Evolutionary conservation across 2,329 filamentous ascomycete genomes (phyloP), one percentile per base, ranked within the genome.

Genomic region (Exophiala viscosa): DNA sequence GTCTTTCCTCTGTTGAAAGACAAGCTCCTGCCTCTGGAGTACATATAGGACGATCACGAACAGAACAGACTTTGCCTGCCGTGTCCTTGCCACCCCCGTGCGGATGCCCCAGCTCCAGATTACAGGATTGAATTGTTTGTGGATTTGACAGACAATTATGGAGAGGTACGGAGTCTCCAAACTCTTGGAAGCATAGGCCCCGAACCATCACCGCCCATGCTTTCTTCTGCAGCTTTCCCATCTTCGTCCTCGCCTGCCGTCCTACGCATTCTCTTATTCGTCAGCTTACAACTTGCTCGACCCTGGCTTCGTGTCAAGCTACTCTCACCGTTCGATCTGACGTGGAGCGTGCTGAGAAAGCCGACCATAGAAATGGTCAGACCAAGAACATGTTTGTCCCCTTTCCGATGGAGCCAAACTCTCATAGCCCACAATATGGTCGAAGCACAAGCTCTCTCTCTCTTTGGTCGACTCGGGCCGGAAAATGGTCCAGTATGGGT

Each of bases 151-250:
- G 6, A 51, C 20, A 17, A 17, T 18, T 46, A 51, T 48, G 55
- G 55, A 46, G 43, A 52, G 31, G 55, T 50, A 58, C 55, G 55
- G 55, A 58, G 55, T 45, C 52, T 54, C 55, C 51, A 36, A 51
- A 38, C 48, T 54, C 45, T 48, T 45, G 42, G 48, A 23, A 40
- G 4, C 10, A 28, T 20, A 11, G 17, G 10, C 40, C 48, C 52
- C 44, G 51, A 54, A 49, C 13, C 55, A 52, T 40, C 51, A 49
- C 55, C 55, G 52, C 52, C 38, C 23, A 46, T 45, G 40, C 20
- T 51, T 34, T 46, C 38, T 50, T 42, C 31, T 39, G 47, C 34
- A 43, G 23, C 36, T 20, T 18, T 40, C n/a, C 38, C 34, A 8
- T 34, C 10, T 13, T 33, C 23, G 23, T 34, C 8, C 20, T 15